Base-by-base conservation (phyloP, 768 basidiomycete species). In the Rhodotorula taiwanensis region DNA sequence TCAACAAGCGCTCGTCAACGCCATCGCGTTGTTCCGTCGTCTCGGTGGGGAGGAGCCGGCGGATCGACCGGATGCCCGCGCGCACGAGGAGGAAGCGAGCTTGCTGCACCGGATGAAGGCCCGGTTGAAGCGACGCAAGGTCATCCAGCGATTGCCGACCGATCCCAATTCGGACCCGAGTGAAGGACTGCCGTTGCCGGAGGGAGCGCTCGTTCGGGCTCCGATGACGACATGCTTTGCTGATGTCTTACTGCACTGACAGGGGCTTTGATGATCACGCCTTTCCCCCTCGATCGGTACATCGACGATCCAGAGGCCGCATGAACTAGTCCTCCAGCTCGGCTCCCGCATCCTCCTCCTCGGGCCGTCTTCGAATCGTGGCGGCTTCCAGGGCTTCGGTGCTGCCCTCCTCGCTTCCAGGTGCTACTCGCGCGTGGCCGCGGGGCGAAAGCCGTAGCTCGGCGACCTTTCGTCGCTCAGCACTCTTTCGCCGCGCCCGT, bases 181-280 rank as follows among this genome's bases (percentile, higher is more conserved):
- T 13, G 55, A 11, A n/a, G 60, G 48, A 2, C 52, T 51, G 21
- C 41, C 36, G 13, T 28, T 66, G 36, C 65, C 65, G 0, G 65
- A 66, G 30, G 65, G 65, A 58, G 34, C 48, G 65, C 43, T 33
- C 42, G 14, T 4, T 21, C n/a, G 20, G 14, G 21, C 20, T 15
- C 21, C 11, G 20, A n/a, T 52, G 47, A 36, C 6, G 20, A 27
- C n/a, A 16, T 7, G 5, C 20, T 25, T 44, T 18, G 5, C 34
- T 11, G 33, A 15, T 34, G 18, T 1, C 16, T 21, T 10, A 4
- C 2, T 27, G 3, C 25, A 4, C 10, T 2, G 21, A 31, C 64
- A 66, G 64, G 64, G 23, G 64, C 64, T 6, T n/a, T 52, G 21
- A 23, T 61, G 23, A 57, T 66, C 31, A 66, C 64, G 14, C 64